Conservation (phyloP, 331 rosid species). For the Ulmus americana region DNA sequence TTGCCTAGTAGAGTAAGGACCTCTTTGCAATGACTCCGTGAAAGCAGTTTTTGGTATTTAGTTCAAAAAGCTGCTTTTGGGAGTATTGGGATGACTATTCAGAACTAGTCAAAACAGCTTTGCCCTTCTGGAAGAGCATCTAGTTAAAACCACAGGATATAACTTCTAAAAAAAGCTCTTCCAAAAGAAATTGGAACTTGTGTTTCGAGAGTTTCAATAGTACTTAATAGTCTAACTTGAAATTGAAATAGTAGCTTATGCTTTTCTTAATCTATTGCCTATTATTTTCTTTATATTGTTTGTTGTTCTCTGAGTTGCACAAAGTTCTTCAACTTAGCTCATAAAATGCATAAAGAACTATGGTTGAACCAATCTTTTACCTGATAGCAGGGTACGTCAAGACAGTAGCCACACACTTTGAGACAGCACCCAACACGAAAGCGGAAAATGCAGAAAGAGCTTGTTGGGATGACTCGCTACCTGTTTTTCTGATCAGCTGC, state of each 20-base stretch:
- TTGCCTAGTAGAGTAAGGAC: background rate
- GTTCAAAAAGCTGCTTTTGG: too few relatives aligned
- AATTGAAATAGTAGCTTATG: background rate
- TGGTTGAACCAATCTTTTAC: slow-evolving; percentile 34
- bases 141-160: too few relatives aligned
- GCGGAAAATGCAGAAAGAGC: slow-evolving; percentile 82
- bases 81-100: too few relatives aligned
- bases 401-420: slow-evolving; percentile 87
- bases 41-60: too few relatives aligned
- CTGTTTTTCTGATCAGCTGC: slow-evolving; percentile 41
- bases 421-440: slow-evolving; percentile 75
- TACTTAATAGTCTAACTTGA: too few relatives aligned
- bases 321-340: background rate
- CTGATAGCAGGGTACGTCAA: slow-evolving; percentile 98
- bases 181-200: too few relatives aligned
- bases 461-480: slow-evolving; percentile 56
- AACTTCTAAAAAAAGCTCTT: too few relatives aligned
- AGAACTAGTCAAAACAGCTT: too few relatives aligned
- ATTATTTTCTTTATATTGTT: background rate
- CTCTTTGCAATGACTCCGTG: too few relatives aligned
- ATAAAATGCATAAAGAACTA: slow-evolving; percentile 4
- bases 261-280: background rate
- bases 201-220: too few relatives aligned
- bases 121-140: too few relatives aligned
- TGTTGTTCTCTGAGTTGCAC: background rate